phyloP scores from a whole-genome alignment of 1,284 basidiomycete genomes.

The Ceraceosorus bombacis region DNA sequence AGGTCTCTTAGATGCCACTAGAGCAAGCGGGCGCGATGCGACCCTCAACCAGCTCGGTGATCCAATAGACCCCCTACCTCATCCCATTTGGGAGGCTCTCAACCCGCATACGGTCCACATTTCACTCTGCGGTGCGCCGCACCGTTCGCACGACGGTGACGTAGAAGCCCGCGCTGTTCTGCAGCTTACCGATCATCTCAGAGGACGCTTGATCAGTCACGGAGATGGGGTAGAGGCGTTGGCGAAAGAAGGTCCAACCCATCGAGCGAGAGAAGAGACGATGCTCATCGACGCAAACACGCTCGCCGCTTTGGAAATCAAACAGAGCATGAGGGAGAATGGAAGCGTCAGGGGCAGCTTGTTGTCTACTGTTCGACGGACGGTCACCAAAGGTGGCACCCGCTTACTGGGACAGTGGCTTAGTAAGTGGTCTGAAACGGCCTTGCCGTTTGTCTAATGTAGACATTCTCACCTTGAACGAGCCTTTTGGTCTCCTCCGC shows the following conservation, averaged over 20 bases:
- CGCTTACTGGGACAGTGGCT: slow-evolving; percentile 41
- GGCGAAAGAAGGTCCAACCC: slow-evolving; percentile 1
- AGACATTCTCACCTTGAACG: too few relatives aligned
- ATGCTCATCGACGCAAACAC: slow-evolving; percentile 47
- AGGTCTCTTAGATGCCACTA: neutral
- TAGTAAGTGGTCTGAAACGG: slow-evolving; percentile 9
- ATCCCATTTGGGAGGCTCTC: slow-evolving; percentile 6
- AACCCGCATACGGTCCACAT: slow-evolving; percentile 16
- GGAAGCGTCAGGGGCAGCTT: slow-evolving; percentile 36
- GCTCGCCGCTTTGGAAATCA: slow-evolving; percentile 38
- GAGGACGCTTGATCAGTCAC: slow-evolving; percentile 31
- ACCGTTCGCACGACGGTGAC: neutral
- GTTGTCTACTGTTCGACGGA: slow-evolving; percentile 34
- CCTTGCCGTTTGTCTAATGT: too few relatives aligned
- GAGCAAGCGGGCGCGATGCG: too few relatives aligned
- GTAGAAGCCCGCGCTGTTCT: slow-evolving; percentile 24
- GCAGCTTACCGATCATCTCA: slow-evolving; percentile 35
- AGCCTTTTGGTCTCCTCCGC: too few relatives aligned
- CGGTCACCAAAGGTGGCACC: slow-evolving; percentile 40
- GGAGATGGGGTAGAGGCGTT: slow-evolving; percentile 2
- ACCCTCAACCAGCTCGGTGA: neutral
- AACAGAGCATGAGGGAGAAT: slow-evolving; percentile 20
- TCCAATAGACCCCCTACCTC: neutral
- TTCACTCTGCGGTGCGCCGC: slow-evolving; percentile 13
- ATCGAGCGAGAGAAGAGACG: slow-evolving; percentile 6